Conservation (phyloP, 352 stramenopile species). For the Pythium myriotylum region DNA sequence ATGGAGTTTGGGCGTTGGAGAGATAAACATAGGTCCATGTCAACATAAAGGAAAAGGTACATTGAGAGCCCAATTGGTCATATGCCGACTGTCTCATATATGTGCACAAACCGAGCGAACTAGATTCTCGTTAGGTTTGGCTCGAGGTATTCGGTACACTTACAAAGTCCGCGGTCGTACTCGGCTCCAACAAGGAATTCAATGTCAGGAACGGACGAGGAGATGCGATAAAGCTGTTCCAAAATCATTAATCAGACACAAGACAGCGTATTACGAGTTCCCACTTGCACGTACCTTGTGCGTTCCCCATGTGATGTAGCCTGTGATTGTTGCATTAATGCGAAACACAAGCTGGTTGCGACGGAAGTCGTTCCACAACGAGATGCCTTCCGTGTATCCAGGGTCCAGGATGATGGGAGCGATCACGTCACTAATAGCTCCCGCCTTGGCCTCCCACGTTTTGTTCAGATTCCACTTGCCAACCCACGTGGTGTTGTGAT, state of each 20-base stretch:
- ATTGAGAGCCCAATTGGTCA: constrained; percentile 16
- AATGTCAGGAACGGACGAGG: constrained; percentile 72
- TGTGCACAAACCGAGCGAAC: too few relatives aligned
- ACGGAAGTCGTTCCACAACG: constrained; percentile 72
- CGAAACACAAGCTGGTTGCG: constrained; percentile 77
- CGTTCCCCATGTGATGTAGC: constrained; percentile 80
- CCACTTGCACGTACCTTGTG: constrained; percentile 58
- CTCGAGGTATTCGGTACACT: constrained; percentile 77
- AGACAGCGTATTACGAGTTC: not conserved
- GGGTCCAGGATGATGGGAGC: constrained; percentile 72
- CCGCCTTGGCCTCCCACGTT: constrained; percentile 66
- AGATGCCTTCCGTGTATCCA: constrained; percentile 60
- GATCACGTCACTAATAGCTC: constrained; percentile 80
- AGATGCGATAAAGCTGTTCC: constrained; percentile 77
- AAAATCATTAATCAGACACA: not conserved
- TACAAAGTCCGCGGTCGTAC: constrained; percentile 83
- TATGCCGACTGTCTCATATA: too few relatives aligned
- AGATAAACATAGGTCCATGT: constrained; percentile 16
- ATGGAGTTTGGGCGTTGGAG: not conserved
- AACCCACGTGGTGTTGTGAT: constrained; percentile 74
- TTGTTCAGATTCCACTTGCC: constrained; percentile 72
- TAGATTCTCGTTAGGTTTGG: not conserved
- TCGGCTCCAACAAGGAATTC: constrained; percentile 88
- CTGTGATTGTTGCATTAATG: constrained; percentile 79
- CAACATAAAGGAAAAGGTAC: constrained; percentile 27